Conservation (phyloP, 441 rosid genomes). For the Geranium incanum region DNA sequence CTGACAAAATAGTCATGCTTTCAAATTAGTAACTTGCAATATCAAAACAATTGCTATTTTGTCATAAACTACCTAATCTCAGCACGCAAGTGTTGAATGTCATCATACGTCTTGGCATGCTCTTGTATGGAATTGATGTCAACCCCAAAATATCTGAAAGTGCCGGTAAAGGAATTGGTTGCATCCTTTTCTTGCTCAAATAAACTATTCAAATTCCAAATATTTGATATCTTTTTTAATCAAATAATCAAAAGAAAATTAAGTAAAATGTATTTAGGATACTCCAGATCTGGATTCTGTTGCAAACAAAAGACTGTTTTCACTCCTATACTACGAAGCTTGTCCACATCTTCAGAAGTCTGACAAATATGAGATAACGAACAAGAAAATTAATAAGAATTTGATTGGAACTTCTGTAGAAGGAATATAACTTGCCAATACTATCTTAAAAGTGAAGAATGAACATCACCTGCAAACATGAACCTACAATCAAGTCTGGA, state of each 20-base stretch:
- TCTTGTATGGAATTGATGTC: constrained; percentile 72
- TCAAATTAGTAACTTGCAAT: constrained; percentile 2
- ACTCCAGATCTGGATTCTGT: constrained; percentile 85
- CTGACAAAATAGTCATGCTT: constrained; percentile 3
- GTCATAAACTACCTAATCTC: constrained; percentile 54
- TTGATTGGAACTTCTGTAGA: neutral
- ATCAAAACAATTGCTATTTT: constrained; percentile 10
- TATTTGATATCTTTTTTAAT: constrained; percentile 2
- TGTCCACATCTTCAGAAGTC: constrained; percentile 83
- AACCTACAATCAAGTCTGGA: constrained; percentile 87
- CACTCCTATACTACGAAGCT: constrained; percentile 74
- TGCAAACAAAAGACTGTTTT: constrained; percentile 91
- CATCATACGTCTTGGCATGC: constrained; percentile 45
- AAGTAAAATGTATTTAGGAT: constrained; percentile 37
- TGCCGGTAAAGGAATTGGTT: constrained; percentile 35
- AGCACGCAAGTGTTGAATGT: constrained; percentile 78
- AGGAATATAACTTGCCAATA: neutral
- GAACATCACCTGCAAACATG: constrained; percentile 72
- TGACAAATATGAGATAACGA: constrained; percentile 23
- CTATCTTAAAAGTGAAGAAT: constrained; percentile 23
- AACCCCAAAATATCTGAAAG: constrained; percentile 78
- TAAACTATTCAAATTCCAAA: neutral
- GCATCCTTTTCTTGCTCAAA: constrained; percentile 11
- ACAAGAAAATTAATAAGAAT: constrained; percentile 11
- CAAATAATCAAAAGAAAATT: constrained; percentile 7